Base-by-base conservation (phyloP, 805 yeast genomes). In the Wickerhamomyces xylosicus region DNA sequence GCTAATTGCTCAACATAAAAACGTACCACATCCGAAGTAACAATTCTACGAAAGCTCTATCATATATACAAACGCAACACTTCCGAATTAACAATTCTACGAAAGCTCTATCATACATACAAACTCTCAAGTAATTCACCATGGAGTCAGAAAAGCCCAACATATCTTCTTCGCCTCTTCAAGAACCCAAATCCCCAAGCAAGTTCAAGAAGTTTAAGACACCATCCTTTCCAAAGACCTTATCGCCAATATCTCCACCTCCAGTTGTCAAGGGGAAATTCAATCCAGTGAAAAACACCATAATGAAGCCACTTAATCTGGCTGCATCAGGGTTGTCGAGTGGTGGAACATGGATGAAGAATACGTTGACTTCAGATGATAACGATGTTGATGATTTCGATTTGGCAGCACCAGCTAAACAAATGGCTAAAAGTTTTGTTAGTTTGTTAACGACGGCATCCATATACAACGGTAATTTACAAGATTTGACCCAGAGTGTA, bases 391-490 rank as follows among this genome's bases (percentile, higher is more conserved):
- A 31, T 22, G 65, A 74, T 45, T 80, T 89, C n/a, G 97, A 96
- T 27, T 65, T 87, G 42, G 87, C 77, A 9, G 63, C 82, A 40
- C 72, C 72, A 17, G 60, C 67, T 18, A 67, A 63, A 13, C 67
- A 64, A 33, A 67, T 70, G 56, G 71, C 76, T 15, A 66, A 65
- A 47, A 71, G 77, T 33, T 66, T 77, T 46, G 77, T 72, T 3
- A 71, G 74, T 0, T 50, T 74, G 37, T 58, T 77, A 40, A 73
- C 82, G 0, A 69, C 80, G 0, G 77, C 81, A 0, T 71, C 77
- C 44, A 66, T 72, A 41, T 72, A 69, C 49, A 47, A 41, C 15
- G 56, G 56, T 10, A 47, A 44, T 34, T 36, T 52, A 67, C 74
- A 36, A 52, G 62, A 35, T 45, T 54, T 54, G 47, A 54, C 35